These are phyloP conservation scores for Eucalyptus lansdowneana DNA, from an alignment of 345 rosid species.

Conservation along the genomic window DNA sequence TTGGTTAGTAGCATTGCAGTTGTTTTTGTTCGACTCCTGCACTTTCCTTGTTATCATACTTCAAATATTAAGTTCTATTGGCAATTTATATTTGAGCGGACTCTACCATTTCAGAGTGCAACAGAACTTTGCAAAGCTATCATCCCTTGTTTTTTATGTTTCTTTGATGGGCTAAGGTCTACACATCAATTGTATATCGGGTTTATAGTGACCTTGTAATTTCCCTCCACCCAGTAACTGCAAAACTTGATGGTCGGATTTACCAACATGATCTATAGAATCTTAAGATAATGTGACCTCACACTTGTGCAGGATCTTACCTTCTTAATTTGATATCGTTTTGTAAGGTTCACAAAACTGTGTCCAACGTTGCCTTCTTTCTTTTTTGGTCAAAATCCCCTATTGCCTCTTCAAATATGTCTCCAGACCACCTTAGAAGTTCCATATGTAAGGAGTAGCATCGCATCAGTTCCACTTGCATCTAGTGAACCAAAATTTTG, in stretches of 20 bases:
- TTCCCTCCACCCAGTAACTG: neutral
- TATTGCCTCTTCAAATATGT: neutral
- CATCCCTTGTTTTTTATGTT: neutral
- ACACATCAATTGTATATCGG: neutral
- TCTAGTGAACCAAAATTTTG: neutral
- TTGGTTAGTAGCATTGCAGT: conserved; percentile 24
- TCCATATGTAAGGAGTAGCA: neutral
- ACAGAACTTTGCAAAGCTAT: neutral
- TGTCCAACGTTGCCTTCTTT: neutral
- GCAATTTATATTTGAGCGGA: neutral
- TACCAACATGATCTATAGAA: neutral
- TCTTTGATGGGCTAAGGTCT: neutral
- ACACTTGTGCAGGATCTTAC: neutral
- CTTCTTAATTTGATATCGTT: neutral
- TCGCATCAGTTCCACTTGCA: neutral
- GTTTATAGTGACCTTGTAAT: neutral
- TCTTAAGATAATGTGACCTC: neutral
- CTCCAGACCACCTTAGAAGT: neutral
- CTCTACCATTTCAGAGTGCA: neutral
- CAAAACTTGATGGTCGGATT: neutral
- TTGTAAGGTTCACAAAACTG: neutral
- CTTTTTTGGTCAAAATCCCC: neutral
- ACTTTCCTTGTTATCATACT: neutral
- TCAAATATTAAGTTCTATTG: neutral
- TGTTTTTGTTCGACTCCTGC: neutral